Evolutionary conservation across 768 basidiomycete species (phyloP), one percentile per base, ranked within the genome.

Genomic region (Termitomyces sp.): DNA sequence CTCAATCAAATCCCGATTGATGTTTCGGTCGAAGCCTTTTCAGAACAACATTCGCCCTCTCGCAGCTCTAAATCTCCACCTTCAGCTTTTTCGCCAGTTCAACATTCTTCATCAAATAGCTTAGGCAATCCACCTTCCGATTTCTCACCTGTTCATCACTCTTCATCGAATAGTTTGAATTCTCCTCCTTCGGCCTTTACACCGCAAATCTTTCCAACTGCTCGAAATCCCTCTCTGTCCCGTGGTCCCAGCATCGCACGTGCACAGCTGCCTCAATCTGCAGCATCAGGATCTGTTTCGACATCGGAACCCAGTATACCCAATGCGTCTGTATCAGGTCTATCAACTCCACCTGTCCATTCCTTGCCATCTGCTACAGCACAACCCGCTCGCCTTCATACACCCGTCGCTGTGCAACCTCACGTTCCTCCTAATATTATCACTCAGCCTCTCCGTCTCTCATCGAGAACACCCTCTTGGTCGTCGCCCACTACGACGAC

Each of bases 191-290:
- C 59, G 20, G 50, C 60, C 30, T 57, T 67, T n/a, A 62, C 68
- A 20, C 54, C 62, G 1, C 51, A 61, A 14, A 36, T 44, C 7
- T 55, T 61, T 18, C 50, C 62, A 10, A 63, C 56, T 30, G 60
- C 62, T 20, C 61, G 57, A 32, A 64, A 63, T 58, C 68, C 57
- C 46, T 65, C 62, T 5, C 49, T 54, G 26, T 38, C 55, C 52
- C 63, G 56, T 28, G 59, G 61, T 55, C 32, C 55, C 20, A 55
- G 53, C 55, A 26, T 63, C 48, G 38, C 58, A 36, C 48, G 59
- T 23, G 20, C 41, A 40, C 50, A 58, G 51, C n/a, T 58, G 36
- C 30, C 40, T n/a, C 58, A 56, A 40, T 38, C 50, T 30, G 23
- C 57, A 35, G 35, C 61, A 26, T 61, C 64, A 32, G 58, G 50